Base-by-base conservation (phyloP, 2,329 filamentous ascomycete species). In the Diplodia corticola region DNA sequence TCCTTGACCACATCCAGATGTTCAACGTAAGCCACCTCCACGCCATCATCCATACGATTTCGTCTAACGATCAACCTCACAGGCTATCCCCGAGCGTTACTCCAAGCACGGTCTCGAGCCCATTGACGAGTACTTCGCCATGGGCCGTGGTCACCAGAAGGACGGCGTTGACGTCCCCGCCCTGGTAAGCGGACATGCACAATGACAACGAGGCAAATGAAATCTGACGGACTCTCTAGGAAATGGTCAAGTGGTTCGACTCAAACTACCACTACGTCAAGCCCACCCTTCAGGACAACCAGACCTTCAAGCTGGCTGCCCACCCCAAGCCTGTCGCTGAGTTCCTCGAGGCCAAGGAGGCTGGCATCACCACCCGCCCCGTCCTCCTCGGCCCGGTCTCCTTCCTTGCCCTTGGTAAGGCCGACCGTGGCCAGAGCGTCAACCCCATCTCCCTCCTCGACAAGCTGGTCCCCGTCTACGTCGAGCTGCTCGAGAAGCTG, bases 211-310 rank as follows among this genome's bases (percentile, higher is more conserved):
- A n/a, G 12, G 24, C 30, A 20, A n/a, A 22, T 59, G 30, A 60
- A 55, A 51, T 68, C 73, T 78, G 73, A 81, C 69, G 59, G 35
- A 53, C 48, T 59, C 7, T 68, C 33, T 68, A 85, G 84, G 95
- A 99, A 88, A 99, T 99, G 95, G 95, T 99, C 76, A 99, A 99
- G 88, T 99, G 95, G 95, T 99, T 99, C 80, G 95, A 99, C 87
- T 97, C 93, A 72, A 99, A 99, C 91, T 99, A 99, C 90, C 95
- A 98, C 88, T 99, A 99, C 82, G 95, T 98, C 84, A 98, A 98
- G 89, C 95, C 95, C 71, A 97, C 95, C 70, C 88, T 99, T 73
- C 93, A 97, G 84, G 90, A 97, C 84, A 91, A 91, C 87, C 95
- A 99, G 88, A 89, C 87, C 78, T 99, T 99, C 89, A 93, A 90